Evolutionary conservation across 2,329 filamentous ascomycete species (phyloP), one percentile per base, ranked within the genome.

Genomic region (Rutstroemia sp.): DNA sequence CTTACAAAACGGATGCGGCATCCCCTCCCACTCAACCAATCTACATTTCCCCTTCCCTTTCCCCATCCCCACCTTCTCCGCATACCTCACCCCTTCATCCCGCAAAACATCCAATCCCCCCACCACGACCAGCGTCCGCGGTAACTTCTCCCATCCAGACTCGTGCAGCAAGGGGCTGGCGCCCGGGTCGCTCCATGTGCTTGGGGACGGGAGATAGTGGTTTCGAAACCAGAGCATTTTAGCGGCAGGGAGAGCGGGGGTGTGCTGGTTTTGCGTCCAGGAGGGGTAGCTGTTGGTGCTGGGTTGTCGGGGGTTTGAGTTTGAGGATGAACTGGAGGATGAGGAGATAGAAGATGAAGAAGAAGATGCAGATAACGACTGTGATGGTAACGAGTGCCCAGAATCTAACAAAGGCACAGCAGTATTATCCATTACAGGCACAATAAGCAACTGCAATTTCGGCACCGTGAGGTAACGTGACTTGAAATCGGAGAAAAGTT

Each of bases 201-300:
- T 64, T 23, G 71, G 56, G 44, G 77, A 69, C 0, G 79, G 79
- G 2, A 84, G 72, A 67, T 83, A 83, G 65, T 80, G 77, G 18
- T 74, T 65, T n/a, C 80, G 72, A 63, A 81, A 84, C 80, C 81
- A 83, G 49, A 79, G 65, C 80, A 83, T 83, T 67, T 83, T 82
- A 3, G 70, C 70, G 0, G 79, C 78, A 0, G 80, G 76, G 1
- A 83, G 71, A 0, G 79, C 77, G 0, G 79, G 75, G 0, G 75
- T 73, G 62, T 75, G 71, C 61, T 81, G 71, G 63, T 79, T 80
- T 46, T 75, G 73, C 16, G 67, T 71, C 73, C 77, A 84, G 3
- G 77, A 77, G 1, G 67, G 63, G 56, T 73, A 79, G 54, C 23
- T 23, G 2, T 23, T n/a, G n/a, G 70, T 77, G 8, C 61, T 66